Evolutionary conservation across 2,329 filamentous ascomycete genomes (phyloP), one percentile per base, ranked within the genome.

Genomic region (Cryoendolithus antarcticus): DNA sequence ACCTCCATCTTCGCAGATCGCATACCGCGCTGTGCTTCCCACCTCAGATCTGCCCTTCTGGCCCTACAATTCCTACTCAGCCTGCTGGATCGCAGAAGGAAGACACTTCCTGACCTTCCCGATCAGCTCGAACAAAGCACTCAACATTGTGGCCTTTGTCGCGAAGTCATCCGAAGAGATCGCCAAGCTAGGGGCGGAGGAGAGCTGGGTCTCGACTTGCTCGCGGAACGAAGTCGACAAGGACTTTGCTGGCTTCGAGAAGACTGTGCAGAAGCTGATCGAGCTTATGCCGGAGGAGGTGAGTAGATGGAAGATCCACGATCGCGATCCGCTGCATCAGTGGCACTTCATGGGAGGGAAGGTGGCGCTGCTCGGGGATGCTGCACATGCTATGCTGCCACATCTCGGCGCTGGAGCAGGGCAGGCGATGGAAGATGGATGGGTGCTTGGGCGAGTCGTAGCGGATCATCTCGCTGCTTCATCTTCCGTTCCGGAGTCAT

Each of bases 91-190:
- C 1, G 15, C 39, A 12, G 44, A 44, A n/a, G 10, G 44, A 37
- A 72, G 69, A 0, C 77, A 82, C 52, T 48, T 73, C 5, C 62
- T 81, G 15, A 76, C 70, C 0, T 81, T 79, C 49, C 73, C 77
- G 0, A 73, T 81, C 8, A 69, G 70, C 5, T 61, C 65, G n/a
- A 69, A 67, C 8, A 62, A 63, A 7, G 63, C 69, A 3, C 68
- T 80, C 59, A 81, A 80, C 51, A 63, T 72, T 1, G 64, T 74
- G 15, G 64, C 62, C 2, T 69, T 72, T 33, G 61, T 65, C 9
- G 55, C 63, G 24, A 27, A 27, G 24, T 27, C 24, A 6, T 2
- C 24, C 7, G 24, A 27, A 3, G 24, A 27, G 24, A 27, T 27
- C 7, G 4, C 24, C 2, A 8, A 6, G 24, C 7, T 8, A 8